These are phyloP conservation scores for Wakefieldia striispora DNA, from an alignment of 768 basidiomycete genomes.

Conservation along the genomic window DNA sequence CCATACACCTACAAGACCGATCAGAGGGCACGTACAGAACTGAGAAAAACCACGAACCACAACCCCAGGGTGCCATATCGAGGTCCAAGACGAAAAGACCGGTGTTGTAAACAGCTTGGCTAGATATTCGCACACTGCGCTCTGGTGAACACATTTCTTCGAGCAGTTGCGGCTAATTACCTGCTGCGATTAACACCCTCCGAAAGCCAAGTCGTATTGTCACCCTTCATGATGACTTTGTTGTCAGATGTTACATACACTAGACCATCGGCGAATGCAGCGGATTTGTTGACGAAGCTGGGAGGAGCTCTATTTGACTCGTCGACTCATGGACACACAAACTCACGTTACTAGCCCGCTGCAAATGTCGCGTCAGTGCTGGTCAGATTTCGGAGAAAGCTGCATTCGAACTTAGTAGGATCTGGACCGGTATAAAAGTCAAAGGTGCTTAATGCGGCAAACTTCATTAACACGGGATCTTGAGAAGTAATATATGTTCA, in stretches of 20 bases:
- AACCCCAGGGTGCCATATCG: conserved; percentile 84
- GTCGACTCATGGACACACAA: neutral
- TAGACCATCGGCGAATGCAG: conserved; percentile 52
- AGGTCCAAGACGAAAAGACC: conserved; percentile 86
- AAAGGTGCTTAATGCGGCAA: conserved; percentile 43
- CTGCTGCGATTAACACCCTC: conserved; percentile 59
- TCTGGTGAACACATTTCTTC: neutral
- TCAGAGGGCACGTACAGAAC: neutral
- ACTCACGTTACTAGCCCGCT: conserved; percentile 74
- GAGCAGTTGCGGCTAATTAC: conserved; percentile 31
- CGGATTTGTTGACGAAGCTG: conserved; percentile 60
- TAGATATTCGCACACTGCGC: conserved; percentile 73
- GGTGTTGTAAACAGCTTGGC: conserved; percentile 59
- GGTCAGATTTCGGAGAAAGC: conserved; percentile 5
- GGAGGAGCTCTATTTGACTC: conserved; percentile 9
- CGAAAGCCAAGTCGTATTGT: conserved; percentile 57
- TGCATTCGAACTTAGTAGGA: conserved; percentile 53
- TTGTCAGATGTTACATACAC: conserved; percentile 57
- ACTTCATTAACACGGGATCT: conserved; percentile 3
- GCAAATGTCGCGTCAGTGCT: conserved; percentile 14
- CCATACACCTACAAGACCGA: conserved; percentile 58
- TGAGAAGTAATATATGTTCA: conserved; percentile 14
- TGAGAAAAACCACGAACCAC: conserved; percentile 44
- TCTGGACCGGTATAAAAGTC: conserved; percentile 58
- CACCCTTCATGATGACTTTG: conserved; percentile 74